Evolutionary conservation across 73 alveolate genomes (phyloP).

Genomic region (Blepharisma stoltei): DNA sequence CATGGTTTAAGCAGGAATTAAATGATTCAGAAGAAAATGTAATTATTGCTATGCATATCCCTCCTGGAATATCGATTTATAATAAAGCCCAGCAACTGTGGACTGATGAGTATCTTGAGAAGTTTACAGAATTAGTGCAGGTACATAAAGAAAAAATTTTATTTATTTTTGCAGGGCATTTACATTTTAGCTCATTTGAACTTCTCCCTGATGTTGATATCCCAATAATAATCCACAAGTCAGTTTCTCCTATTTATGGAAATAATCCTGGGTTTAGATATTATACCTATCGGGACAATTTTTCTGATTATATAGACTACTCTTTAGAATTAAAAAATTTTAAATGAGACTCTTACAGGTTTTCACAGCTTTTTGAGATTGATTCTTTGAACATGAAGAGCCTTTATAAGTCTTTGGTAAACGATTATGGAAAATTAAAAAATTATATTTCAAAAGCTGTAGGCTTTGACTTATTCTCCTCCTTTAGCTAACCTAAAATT

Average conservation of each 20-base stretch:
- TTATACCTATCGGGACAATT: not conserved
- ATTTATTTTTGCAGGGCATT: slow-evolving; percentile 10
- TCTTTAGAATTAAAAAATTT: no score
- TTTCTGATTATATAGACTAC: no score
- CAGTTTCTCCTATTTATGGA: slow-evolving; percentile 19
- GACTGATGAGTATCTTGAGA: not conserved
- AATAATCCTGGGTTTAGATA: slow-evolving; percentile 17
- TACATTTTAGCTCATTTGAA: not conserved
- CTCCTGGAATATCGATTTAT: slow-evolving; percentile 18
- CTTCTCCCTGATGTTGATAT: not conserved
- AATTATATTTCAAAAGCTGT: no score
- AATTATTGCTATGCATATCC: slow-evolving; percentile 9
- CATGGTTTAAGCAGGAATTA: not conserved
- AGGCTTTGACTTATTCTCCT: no score
- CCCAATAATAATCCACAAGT: not conserved
- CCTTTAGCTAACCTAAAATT: no score
- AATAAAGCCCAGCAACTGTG: not conserved
- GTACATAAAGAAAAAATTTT: not conserved
- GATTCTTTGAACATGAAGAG: no score
- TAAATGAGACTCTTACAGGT: no score
- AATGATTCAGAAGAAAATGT: not conserved
- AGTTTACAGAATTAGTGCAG: not conserved
- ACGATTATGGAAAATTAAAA: no score
- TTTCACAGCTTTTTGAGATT: no score
- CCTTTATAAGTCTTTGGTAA: no score